Conservation (phyloP, 2,329 filamentous ascomycete species). For the Cytospora chrysosperma region DNA sequence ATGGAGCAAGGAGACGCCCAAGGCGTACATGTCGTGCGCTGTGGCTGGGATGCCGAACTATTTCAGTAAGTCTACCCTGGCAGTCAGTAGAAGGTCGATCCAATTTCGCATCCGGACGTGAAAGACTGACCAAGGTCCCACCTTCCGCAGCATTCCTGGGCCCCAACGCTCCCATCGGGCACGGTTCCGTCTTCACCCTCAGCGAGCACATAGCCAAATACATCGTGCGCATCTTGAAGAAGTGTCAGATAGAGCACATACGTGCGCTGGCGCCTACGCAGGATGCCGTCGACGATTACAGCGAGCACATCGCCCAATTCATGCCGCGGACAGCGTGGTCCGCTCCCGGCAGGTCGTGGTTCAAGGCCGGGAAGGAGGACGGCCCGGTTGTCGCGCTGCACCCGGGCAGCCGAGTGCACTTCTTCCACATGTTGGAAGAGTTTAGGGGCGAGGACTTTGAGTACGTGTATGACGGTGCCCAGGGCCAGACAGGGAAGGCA, state of each 20-base stretch:
- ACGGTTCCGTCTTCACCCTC: conserved; percentile 51
- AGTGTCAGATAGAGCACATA: conserved; percentile 52
- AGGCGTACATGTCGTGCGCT: conserved; percentile 55
- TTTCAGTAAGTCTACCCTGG: conserved; percentile 44
- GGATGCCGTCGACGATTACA: conserved; percentile 50
- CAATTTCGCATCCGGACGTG: background rate
- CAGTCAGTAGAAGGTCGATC: background rate
- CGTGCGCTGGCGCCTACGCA: conserved; percentile 45
- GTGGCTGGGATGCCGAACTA: conserved; percentile 54
- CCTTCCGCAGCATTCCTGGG: conserved; percentile 47
- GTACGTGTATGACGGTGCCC: conserved; percentile 41
- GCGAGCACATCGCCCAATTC: conserved; percentile 47
- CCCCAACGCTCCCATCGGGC: conserved; percentile 51
- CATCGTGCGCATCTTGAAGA: conserved; percentile 47
- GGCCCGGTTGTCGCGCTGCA: conserved; percentile 51
- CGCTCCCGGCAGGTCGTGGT: conserved; percentile 48
- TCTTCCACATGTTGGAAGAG: conserved; percentile 51
- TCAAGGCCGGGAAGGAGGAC: conserved; percentile 44
- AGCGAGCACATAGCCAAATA: conserved; percentile 53
- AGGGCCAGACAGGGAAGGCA: conserved; percentile 22
- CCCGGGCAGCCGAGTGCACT: conserved; percentile 51
- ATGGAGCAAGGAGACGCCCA: conserved; percentile 44
- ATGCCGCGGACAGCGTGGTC: conserved; percentile 56
- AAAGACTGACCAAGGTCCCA: conserved; percentile 6
- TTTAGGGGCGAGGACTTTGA: conserved; percentile 55